These are phyloP conservation scores for Leishmania martiniquensis DNA, from an alignment of 208 protist genomes.

Conservation along the genomic window DNA sequence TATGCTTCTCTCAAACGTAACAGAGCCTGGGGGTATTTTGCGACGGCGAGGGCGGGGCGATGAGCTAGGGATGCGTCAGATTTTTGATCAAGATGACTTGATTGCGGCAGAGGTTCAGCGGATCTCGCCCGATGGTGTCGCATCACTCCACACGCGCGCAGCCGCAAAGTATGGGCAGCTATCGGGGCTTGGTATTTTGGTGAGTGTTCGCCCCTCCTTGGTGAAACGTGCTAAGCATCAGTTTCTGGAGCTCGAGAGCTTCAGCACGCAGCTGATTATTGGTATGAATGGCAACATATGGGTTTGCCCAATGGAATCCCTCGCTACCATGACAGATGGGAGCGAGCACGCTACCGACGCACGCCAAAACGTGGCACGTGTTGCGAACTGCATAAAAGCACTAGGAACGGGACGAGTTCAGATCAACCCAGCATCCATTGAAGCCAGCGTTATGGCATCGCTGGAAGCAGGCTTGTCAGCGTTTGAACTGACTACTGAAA, in stretches of 20 bases:
- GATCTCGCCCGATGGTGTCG: slow-evolving; percentile 88
- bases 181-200: slow-evolving; percentile 51
- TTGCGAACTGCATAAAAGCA: slow-evolving; percentile 79
- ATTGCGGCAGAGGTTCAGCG: slow-evolving; percentile 96
- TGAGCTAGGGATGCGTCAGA: slow-evolving; percentile 95
- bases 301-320: slow-evolving; percentile 59
- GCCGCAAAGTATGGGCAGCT: slow-evolving; percentile 88
- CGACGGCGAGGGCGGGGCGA: slow-evolving; percentile 91
- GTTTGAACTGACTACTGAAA: slow-evolving; percentile 57
- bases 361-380: slow-evolving; percentile 53
- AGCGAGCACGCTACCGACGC: slow-evolving; percentile 29
- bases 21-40: slow-evolving; percentile 96
- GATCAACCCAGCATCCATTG: slow-evolving; percentile 66
- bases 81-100: slow-evolving; percentile 97
- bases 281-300: slow-evolving; percentile 93
- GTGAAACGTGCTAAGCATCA: slow-evolving; percentile 85
- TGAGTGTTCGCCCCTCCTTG: slow-evolving; percentile 67
- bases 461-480: slow-evolving; percentile 50
- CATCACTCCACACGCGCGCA: slow-evolving; percentile 94
- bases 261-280: slow-evolving; percentile 49
- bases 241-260: slow-evolving; percentile 56
- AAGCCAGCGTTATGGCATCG: slow-evolving; percentile 52
- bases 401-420: slow-evolving; percentile 47
- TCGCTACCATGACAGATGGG: slow-evolving; percentile 2
- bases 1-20: slow-evolving; percentile 97